Evolutionary conservation across 1,284 basidiomycete genomes (phyloP), one percentile per base, ranked within the genome.

Genomic region (Pulveroboletus sp.): DNA sequence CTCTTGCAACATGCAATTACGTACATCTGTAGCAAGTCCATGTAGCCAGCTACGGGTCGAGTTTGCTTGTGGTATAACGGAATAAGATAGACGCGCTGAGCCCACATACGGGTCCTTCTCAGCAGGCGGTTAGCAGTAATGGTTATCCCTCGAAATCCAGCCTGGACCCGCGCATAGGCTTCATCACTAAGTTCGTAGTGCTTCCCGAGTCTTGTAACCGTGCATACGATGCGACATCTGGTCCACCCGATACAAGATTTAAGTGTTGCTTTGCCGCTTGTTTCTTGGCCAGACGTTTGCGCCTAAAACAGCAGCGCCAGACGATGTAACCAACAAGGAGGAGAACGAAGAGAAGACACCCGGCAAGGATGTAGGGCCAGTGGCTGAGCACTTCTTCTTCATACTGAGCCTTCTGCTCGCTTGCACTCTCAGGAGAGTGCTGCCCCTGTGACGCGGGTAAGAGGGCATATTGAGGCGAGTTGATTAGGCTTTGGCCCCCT

Each of bases 311-410:
- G 71, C 84, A 89, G 51, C 78, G 77, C 83, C 84, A 87, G 42
- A 87, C 62, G 62, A 80, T 78, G 57, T 79, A 74, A 16, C 79
- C 79, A 48, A 80, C 60, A 45, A 82, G 61, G 51, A 82, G 62
- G 33, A 80, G 47, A 21, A 86, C 71, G 57, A 83, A 74, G 5
- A 75, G 69, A 40, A 90, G 73, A 62, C 83, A 85, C 39, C 86
- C 87, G 29, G 78, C 62, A 57, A 90, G 76, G 65, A 90, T 90
- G 64, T 89, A 86, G 0, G 88, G 87, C 88, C 87, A 89, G 45
- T 78, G 82, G 63, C 83, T 84, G 57, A 89, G 78, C 29, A 90
- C 75, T 73, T 79, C 74, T 68, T 86, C 87, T 65, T 87, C 82
- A 59, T 82, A 84, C 63, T 76, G 75, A 54, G 84, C 79, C 73